phyloP scores from a whole-genome alignment of 106 monocot species.

The Phalaenopsis aphrodite region DNA sequence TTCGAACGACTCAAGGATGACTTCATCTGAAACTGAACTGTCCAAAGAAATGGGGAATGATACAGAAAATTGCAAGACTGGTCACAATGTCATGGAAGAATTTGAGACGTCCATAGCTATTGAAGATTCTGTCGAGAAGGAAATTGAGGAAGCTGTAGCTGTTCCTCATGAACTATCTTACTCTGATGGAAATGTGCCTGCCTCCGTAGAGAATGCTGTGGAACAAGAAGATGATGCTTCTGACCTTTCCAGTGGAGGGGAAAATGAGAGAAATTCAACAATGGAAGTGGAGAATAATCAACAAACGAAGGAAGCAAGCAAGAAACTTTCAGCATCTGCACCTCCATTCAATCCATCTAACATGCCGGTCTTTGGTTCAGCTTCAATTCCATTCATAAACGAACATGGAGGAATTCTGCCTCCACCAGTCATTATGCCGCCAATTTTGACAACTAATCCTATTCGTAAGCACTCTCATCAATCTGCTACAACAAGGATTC shows the following conservation, averaged over 20 bases:
- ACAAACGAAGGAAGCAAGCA: conserved; percentile 38
- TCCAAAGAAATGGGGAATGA: too few relatives aligned
- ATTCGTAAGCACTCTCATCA: conserved; percentile 75
- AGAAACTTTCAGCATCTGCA: conserved; percentile 87
- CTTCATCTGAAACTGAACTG: conserved; percentile 7
- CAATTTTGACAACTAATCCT: conserved; percentile 43
- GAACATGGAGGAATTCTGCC: conserved; percentile 74
- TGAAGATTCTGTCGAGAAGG: conserved; percentile 16
- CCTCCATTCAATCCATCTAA: conserved; percentile 77
- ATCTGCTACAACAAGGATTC: conserved; percentile 82
- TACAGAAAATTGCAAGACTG: too few relatives aligned
- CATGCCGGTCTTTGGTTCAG: conserved; percentile 58
- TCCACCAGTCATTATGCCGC: conserved; percentile 60
- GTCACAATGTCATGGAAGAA: too few relatives aligned
- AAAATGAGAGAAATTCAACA: conserved; percentile 32
- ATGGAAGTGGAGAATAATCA: conserved; percentile 27
- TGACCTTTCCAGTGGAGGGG: conserved; percentile 32
- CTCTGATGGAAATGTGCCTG: conserved; percentile 13
- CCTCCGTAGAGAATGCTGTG: conserved; percentile 14
- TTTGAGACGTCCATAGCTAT: conserved; percentile 3
- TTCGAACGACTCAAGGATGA: conserved; percentile 11
- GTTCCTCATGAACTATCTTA: background rate
- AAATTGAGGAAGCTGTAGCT: conserved; percentile 18
- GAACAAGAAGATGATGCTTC: conserved; percentile 21
- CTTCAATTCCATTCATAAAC: conserved; percentile 48